These are phyloP conservation scores for Cucurbita moschata DNA, from an alignment of 306 rosid genomes.

Conservation along the genomic window DNA sequence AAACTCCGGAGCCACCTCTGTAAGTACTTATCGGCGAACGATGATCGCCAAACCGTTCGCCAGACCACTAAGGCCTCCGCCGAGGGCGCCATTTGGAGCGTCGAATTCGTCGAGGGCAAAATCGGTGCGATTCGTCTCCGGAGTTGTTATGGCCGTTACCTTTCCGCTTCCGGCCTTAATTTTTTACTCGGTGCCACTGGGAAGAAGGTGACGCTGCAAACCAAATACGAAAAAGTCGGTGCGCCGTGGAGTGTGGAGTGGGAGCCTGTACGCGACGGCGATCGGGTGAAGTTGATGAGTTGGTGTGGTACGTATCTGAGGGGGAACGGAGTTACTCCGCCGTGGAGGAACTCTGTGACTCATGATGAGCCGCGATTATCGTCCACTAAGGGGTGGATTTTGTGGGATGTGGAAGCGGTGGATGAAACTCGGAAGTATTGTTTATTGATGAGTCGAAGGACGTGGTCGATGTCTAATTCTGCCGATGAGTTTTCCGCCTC, in stretches of 20 bases:
- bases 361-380: constrained; percentile 73
- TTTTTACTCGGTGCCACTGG: constrained; percentile 77
- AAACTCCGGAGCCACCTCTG: constrained; percentile 61
- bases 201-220: constrained; percentile 43
- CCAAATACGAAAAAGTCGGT: constrained; percentile 13
- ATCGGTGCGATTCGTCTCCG: constrained; percentile 55
- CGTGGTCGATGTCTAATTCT: not conserved
- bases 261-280: constrained; percentile 61
- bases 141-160: constrained; percentile 58
- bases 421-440: not conserved
- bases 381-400: constrained; percentile 59
- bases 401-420: constrained; percentile 48
- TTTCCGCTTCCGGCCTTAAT: constrained; percentile 50
- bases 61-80: constrained; percentile 52
- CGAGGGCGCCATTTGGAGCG: constrained; percentile 37
- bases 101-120: constrained; percentile 42
- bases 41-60: constrained; percentile 54
- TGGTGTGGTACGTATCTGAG: constrained; percentile 59
- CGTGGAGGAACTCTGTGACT: constrained; percentile 84
- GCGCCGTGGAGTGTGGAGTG: constrained; percentile 54
- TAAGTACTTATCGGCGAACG: constrained; percentile 59
- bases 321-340: constrained; percentile 68
- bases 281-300: constrained; percentile 43
- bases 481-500: constrained; percentile 1
- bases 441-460: not conserved